These are phyloP conservation scores for Trypethelium eluteriae DNA, from an alignment of 495 filamentous ascomycete species.

Conservation along the genomic window DNA sequence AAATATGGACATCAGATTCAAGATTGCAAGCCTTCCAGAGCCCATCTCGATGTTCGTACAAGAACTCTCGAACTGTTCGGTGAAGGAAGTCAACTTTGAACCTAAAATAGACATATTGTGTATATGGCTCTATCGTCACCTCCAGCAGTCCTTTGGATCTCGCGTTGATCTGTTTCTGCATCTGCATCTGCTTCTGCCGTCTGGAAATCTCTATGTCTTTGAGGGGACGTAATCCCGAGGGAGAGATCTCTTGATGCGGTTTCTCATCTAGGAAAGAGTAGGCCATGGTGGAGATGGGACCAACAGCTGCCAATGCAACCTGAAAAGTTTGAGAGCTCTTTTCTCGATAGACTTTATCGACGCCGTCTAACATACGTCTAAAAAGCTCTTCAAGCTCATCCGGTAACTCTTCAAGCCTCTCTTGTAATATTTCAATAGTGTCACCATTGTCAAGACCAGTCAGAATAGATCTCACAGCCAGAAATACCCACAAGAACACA, in stretches of 20 bases:
- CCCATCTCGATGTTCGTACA: not conserved
- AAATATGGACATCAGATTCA: not conserved
- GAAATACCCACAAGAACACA: constrained; percentile 31
- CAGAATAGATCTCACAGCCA: constrained; percentile 25
- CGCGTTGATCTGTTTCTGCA: not conserved
- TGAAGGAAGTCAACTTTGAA: constrained; percentile 13
- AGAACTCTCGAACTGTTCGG: constrained; percentile 11
- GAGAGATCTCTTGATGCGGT: not conserved
- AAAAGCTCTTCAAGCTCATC: constrained; percentile 19
- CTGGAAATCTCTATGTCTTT: not conserved
- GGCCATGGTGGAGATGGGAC: not conserved
- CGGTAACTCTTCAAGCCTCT: constrained; percentile 17
- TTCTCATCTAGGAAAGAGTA: not conserved
- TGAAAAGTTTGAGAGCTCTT: not conserved
- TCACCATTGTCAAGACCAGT: constrained; percentile 22
- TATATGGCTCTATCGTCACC: not conserved
- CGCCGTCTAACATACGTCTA: not conserved
- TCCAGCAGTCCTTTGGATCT: not conserved
- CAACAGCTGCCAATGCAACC: not conserved
- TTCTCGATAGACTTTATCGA: not conserved
- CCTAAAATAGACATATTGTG: not conserved
- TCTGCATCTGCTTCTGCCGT: not conserved
- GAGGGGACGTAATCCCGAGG: not conserved
- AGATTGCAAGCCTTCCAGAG: not conserved
- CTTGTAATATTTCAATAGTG: constrained; percentile 16